Conservation (phyloP, 495 filamentous ascomycete species). For the Daldinia concentrica region DNA sequence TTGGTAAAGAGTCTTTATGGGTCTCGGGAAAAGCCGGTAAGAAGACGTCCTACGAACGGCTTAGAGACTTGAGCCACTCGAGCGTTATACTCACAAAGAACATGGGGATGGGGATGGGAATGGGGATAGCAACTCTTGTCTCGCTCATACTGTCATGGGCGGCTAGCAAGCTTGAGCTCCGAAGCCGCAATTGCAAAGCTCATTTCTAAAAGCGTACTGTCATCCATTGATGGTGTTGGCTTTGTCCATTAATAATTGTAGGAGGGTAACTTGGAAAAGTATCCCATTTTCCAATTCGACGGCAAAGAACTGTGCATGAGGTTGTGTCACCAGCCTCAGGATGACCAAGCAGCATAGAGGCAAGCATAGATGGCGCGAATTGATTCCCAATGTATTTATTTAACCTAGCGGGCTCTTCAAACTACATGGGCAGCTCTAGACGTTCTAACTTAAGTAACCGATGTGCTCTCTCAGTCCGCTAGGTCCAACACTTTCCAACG, state of each 20-base stretch:
- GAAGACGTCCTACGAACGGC: conserved; percentile 12
- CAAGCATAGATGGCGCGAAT: conserved; percentile 9
- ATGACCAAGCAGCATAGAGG: conserved; percentile 21
- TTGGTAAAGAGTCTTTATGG: conserved; percentile 32
- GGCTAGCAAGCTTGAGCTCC: conserved; percentile 24
- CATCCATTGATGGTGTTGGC: conserved; percentile 33
- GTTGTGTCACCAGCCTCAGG: conserved; percentile 41
- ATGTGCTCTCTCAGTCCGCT: background rate
- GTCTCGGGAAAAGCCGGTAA: conserved; percentile 41
- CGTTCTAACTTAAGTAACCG: conserved; percentile 18
- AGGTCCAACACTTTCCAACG: background rate
- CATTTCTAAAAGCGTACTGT: conserved; percentile 40
- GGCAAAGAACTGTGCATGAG: conserved; percentile 40
- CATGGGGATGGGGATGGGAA: background rate
- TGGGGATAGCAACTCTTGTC: conserved; percentile 3
- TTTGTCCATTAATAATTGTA: conserved; percentile 37
- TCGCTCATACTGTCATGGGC: conserved; percentile 9
- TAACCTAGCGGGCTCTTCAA: conserved; percentile 31
- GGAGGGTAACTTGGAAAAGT: conserved; percentile 18
- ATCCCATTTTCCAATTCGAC: conserved; percentile 36
- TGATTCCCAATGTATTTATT: conserved; percentile 21
- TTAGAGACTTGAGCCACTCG: conserved; percentile 5
- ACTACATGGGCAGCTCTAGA: conserved; percentile 28
- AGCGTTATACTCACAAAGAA: conserved; percentile 2
- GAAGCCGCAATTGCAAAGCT: conserved; percentile 39